These are phyloP conservation scores for Clavaria fumosa DNA, from an alignment of 768 basidiomycete genomes.

Conservation along the genomic window DNA sequence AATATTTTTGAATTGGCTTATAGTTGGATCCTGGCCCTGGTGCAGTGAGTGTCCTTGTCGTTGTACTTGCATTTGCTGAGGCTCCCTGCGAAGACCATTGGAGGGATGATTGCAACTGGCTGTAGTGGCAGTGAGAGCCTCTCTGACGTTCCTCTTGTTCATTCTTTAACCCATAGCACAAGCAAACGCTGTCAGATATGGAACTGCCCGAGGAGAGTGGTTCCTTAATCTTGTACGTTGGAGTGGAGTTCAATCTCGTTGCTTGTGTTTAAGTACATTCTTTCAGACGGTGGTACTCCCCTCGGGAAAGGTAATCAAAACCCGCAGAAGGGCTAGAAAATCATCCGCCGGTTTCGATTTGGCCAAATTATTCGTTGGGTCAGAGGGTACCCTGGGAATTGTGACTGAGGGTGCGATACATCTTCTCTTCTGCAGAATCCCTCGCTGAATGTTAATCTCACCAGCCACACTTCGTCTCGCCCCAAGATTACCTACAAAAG, in stretches of 20 bases:
- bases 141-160: slow-evolving; percentile 3
- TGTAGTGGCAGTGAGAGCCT: slow-evolving; percentile 63
- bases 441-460: slow-evolving; percentile 23
- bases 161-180: background rate
- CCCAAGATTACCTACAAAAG: slow-evolving; percentile 67
- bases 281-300: slow-evolving; percentile 76
- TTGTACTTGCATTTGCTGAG: slow-evolving; percentile 6
- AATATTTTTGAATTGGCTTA: background rate
- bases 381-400: slow-evolving; percentile 68
- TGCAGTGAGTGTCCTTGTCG: slow-evolving; percentile 29
- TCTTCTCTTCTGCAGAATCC: background rate
- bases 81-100: slow-evolving; percentile 41
- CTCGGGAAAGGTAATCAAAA: slow-evolving; percentile 82
- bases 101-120: slow-evolving; percentile 80
- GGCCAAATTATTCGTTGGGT: slow-evolving; percentile 79
- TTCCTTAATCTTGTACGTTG: slow-evolving; percentile 51
- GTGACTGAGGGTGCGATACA: slow-evolving; percentile 68
- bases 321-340: slow-evolving; percentile 62
- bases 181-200: slow-evolving; percentile 74
- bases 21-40: slow-evolving; percentile 63
- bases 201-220: slow-evolving; percentile 84
- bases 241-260: too few species aligned
- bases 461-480: slow-evolving; percentile 71
- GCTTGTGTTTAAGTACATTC: too few species aligned
- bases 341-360: slow-evolving; percentile 79